Conservation (phyloP, 768 basidiomycete genomes). For the Lactarius tabidus region DNA sequence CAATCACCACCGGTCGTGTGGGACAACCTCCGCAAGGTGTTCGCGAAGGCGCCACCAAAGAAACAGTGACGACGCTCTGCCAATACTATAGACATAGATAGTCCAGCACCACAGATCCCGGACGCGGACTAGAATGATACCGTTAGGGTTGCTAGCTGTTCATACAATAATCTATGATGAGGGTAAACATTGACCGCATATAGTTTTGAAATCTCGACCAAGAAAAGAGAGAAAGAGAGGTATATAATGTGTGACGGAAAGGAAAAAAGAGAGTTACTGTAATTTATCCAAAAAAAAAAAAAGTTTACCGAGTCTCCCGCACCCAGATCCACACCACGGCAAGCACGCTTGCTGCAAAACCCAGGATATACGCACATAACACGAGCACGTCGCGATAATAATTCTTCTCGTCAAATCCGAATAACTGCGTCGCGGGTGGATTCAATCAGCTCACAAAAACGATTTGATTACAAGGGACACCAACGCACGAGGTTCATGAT, state of each 20-base stretch:
- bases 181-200: conserved; percentile 2
- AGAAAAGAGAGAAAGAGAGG: not conserved
- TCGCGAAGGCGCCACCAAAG: conserved; percentile 38
- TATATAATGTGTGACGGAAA: not conserved
- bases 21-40: conserved; percentile 70
- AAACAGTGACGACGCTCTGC: not conserved
- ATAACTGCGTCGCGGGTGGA: no score
- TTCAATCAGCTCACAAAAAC: no score
- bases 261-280: not conserved
- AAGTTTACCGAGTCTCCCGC: conserved; percentile 70
- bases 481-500: conserved; percentile 77
- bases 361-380: conserved; percentile 80
- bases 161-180: conserved; percentile 6
- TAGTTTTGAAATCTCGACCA: not conserved
- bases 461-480: no score
- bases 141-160: not conserved
- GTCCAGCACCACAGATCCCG: not conserved
- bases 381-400: conserved; percentile 91
- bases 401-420: conserved; percentile 76
- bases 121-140: conserved; percentile 1
- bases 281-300: not conserved
- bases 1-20: conserved; percentile 92
- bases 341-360: conserved; percentile 70
- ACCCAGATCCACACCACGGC: conserved; percentile 73
- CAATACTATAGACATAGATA: conserved; percentile 7